Evolutionary conservation across 2,329 filamentous ascomycete genomes (phyloP), one percentile per base, ranked within the genome.

Genomic region (Penicillium verrucosum): DNA sequence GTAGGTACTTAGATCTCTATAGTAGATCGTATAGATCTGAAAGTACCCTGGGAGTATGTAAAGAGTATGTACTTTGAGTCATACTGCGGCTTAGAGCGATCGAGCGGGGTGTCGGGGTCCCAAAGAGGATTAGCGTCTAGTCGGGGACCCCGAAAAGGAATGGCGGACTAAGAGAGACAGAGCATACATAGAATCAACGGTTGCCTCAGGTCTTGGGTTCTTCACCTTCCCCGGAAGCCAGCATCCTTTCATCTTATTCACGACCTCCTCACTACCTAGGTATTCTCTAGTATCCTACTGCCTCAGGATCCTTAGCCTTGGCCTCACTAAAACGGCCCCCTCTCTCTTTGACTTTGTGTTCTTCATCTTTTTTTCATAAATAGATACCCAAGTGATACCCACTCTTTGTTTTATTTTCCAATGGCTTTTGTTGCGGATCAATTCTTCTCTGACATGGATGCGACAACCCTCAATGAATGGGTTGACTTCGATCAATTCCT

Each of bases 401-500:
- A 30, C 23, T 25, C 16, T 44, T 37, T 25, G 23, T 52, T 54
- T 27, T 37, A 14, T 40, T 52, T 58, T 25, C 27, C 51, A 55
- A 72, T 72, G 70, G 65, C 69, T 54, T 65, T 57, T 36, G 27
- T 64, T 47, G 52, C 62, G 18, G 65, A 71, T 38, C 64, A 66
- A 53, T 65, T 65, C 52, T 64, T 70, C 48, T 64, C 55, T 37
- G 58, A 60, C 29, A 62, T 64, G 50, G 66, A 67, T 38, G 60
- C 54, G 12, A 36, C 40, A 29, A 62, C 54, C 37, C 53, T 62
- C 34, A 62, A 70, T 38, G 70, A 73, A 46, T 69, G 65, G 63
- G 58, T 70, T 36, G 70, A 73, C 58, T 72, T 73, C 51, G 70
- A 72, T 48, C 65, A 69, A 59, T 69, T 70, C 52, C 68, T 74